Percentiles rank a stretch among this genome's conserved stretches.
phyloP scores from a whole-genome alignment of 208 protist genomes.

The Acanthamoeba castellanii region DNA sequence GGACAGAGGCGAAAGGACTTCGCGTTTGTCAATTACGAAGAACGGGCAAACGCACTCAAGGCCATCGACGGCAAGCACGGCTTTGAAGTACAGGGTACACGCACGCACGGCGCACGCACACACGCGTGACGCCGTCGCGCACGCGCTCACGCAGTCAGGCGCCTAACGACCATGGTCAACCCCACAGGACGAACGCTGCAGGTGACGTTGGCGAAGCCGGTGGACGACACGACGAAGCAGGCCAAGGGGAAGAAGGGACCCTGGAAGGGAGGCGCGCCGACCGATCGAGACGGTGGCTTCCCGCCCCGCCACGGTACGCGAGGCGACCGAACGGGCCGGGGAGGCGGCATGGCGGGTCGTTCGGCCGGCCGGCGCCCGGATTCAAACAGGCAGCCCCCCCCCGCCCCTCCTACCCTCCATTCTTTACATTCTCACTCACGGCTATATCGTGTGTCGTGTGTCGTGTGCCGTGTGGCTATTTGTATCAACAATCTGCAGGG shows the following conservation, averaged over 20 bases:
- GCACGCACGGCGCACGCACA: background rate
- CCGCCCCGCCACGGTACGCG: background rate
- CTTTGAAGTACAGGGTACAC: background rate
- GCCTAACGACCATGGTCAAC: background rate
- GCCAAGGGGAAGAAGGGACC: background rate
- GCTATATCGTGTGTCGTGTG: too few species aligned
- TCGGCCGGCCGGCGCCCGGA: background rate
- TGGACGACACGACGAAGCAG: slow-evolving; percentile 38
- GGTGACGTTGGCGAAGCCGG: slow-evolving; percentile 64
- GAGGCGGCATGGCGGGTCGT: background rate
- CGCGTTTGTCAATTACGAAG: slow-evolving; percentile 67
- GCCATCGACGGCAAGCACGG: slow-evolving; percentile 28
- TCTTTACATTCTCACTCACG: too few species aligned
- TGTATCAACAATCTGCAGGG: too few species aligned
- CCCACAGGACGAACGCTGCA: background rate
- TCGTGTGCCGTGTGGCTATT: background rate
- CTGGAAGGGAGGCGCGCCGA: background rate
- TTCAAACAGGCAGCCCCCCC: background rate
- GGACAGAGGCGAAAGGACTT: slow-evolving; percentile 30
- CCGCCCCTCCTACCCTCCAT: too few species aligned
- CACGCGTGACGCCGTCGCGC: background rate
- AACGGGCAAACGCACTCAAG: slow-evolving; percentile 25
- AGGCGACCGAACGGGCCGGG: background rate
- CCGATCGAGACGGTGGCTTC: background rate
- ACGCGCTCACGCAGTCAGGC: background rate